These are phyloP conservation scores for Furcasterigmium furcatum DNA, from an alignment of 2,329 filamentous ascomycete genomes.

Conservation along the genomic window DNA sequence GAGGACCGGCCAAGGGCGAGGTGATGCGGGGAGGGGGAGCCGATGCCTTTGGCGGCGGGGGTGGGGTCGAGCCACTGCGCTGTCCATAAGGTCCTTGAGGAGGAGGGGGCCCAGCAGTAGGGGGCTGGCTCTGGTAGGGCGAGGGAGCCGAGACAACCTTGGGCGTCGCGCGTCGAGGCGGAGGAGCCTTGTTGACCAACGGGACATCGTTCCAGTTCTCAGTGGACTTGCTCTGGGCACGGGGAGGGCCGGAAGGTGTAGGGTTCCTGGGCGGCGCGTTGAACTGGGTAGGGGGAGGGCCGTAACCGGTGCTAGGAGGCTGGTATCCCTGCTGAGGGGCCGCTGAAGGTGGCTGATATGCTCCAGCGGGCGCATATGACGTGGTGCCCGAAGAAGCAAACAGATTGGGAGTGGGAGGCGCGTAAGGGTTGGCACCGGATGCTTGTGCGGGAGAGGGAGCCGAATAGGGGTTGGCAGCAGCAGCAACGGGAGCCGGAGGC, in stretches of 20 bases:
- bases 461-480: conserved; percentile 9
- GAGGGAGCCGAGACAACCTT: conserved; percentile 65
- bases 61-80: conserved; percentile 64
- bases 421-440: conserved; percentile 28
- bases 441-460: conserved; percentile 28
- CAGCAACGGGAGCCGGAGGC: conserved; percentile 4
- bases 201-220: conserved; percentile 95
- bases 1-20: conserved; percentile 64
- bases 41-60: conserved; percentile 76
- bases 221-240: conserved; percentile 67
- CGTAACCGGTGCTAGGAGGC: conserved; percentile 23
- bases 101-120: conserved; percentile 46
- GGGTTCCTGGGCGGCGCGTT: conserved; percentile 51
- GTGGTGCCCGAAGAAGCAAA: conserved; percentile 13
- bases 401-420: conserved; percentile 23
- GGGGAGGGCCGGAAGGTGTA: conserved; percentile 62
- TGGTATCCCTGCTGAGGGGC: conserved; percentile 33
- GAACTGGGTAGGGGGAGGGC: conserved; percentile 23
- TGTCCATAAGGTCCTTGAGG: conserved; percentile 57
- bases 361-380: conserved; percentile 33
- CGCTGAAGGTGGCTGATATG: conserved; percentile 51
- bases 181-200: conserved; percentile 72
- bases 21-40: conserved; percentile 65
- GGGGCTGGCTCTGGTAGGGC: conserved; percentile 69
- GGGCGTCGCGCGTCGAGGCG: conserved; percentile 72